Percentiles rank a stretch among this genome's conserved stretches.
Evolutionary conservation across 768 basidiomycete species (phyloP).

Genomic region (Lactarius quietus): DNA sequence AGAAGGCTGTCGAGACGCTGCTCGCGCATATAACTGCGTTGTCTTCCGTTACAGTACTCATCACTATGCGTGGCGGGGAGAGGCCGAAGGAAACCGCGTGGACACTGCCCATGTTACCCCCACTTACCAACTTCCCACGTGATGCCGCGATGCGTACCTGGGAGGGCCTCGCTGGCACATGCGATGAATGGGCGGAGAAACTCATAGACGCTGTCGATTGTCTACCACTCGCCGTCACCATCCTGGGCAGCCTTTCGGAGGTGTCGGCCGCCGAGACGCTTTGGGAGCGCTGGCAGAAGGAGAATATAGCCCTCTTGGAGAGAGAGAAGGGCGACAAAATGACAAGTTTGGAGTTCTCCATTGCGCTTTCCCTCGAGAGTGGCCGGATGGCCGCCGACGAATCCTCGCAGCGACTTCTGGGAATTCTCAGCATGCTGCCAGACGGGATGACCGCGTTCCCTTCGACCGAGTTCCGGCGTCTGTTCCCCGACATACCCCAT

Average conservation of each 20-base stretch:
- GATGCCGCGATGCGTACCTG: slow-evolving; percentile 19
- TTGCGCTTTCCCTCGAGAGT: slow-evolving; percentile 20
- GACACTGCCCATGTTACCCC: slow-evolving; percentile 20
- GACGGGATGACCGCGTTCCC: slow-evolving; percentile 15
- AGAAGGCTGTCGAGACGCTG: slow-evolving; percentile 16
- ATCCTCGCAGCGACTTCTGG: slow-evolving; percentile 10
- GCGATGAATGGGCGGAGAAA: slow-evolving; percentile 19
- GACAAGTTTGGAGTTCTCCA: slow-evolving; percentile 16
- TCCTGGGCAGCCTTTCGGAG: slow-evolving; percentile 16
- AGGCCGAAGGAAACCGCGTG: slow-evolving; percentile 20
- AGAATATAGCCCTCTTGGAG: slow-evolving; percentile 18
- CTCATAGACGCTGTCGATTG: slow-evolving; percentile 21
- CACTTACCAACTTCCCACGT: slow-evolving; percentile 10
- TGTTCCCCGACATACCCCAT: slow-evolving; percentile 6
- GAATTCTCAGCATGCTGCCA: slow-evolving; percentile 16
- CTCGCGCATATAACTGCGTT: slow-evolving; percentile 15
- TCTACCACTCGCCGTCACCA: slow-evolving; percentile 20
- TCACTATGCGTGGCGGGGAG: slow-evolving; percentile 21
- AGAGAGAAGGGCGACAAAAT: slow-evolving; percentile 17
- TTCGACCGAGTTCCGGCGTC: neutral
- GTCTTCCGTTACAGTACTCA: slow-evolving; percentile 17
- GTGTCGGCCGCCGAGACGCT: slow-evolving; percentile 19
- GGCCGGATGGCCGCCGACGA: slow-evolving; percentile 14
- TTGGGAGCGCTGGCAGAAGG: slow-evolving; percentile 21
- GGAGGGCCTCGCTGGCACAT: slow-evolving; percentile 14